Conservation (phyloP, 495 filamentous ascomycete species). For the Mytilinidion resinicola region DNA sequence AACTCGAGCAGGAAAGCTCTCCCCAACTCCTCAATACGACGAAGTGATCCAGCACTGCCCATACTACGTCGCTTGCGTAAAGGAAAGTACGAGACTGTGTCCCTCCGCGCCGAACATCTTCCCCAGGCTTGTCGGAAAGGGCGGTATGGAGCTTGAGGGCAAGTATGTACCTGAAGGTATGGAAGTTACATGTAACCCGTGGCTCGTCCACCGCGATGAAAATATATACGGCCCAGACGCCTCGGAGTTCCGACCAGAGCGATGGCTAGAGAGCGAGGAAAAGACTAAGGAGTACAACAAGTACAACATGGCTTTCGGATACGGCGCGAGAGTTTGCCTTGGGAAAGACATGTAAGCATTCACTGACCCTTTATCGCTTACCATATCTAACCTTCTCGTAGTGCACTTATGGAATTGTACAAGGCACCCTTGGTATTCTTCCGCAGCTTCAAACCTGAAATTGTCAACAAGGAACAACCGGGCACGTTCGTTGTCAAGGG, state of each 20-base stretch:
- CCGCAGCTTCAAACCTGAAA: conserved; percentile 30
- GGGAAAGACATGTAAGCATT: conserved; percentile 41
- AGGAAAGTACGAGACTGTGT: conserved; percentile 46
- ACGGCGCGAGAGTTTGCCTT: conserved; percentile 49
- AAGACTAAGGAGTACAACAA: conserved; percentile 45
- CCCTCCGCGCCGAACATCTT: conserved; percentile 43
- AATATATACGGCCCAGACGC: conserved; percentile 48
- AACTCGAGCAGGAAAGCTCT: conserved; percentile 29
- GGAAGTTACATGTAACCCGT: conserved; percentile 51
- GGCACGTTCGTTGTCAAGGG: conserved; percentile 43
- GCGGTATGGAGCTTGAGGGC: conserved; percentile 50
- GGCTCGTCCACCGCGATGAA: conserved; percentile 46
- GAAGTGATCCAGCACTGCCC: conserved; percentile 41
- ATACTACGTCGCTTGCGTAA: conserved; percentile 48
- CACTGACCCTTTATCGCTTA: too few species aligned
- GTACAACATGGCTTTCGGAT: conserved; percentile 50
- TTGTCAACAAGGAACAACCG: conserved; percentile 34
- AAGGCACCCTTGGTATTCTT: conserved; percentile 38
- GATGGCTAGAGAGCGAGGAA: conserved; percentile 41
- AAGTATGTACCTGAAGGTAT: conserved; percentile 51
- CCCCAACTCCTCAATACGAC: conserved; percentile 34
- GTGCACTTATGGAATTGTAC: conserved; percentile 51
- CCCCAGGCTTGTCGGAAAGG: conserved; percentile 42
- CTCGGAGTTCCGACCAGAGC: conserved; percentile 36
- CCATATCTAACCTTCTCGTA: too few species aligned